These are phyloP conservation scores for Periglandula ipomoeae DNA, from an alignment of 2,329 filamentous ascomycete species.

Conservation along the genomic window DNA sequence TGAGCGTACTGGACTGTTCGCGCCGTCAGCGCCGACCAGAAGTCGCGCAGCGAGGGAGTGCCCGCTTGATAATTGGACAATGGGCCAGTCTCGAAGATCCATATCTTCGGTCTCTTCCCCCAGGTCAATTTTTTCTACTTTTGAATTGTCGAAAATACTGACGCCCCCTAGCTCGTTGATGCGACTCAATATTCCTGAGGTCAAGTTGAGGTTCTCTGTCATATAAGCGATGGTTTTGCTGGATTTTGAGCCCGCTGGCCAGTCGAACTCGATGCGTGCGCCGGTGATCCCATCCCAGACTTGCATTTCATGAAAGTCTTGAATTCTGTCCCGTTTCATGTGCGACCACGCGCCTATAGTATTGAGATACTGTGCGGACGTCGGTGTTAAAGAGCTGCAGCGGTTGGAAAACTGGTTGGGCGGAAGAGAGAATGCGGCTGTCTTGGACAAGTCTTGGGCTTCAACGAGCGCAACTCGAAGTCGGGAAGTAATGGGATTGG, in stretches of 20 bases:
- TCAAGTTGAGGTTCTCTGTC: conserved; percentile 89
- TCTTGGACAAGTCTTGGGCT: conserved; percentile 70
- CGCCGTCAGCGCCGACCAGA: conserved; percentile 86
- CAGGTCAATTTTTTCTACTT: conserved; percentile 69
- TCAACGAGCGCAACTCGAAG: conserved; percentile 86
- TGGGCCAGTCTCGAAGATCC: conserved; percentile 80
- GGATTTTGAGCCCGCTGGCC: conserved; percentile 39
- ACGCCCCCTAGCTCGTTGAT: conserved; percentile 61
- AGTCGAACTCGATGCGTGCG: conserved; percentile 83
- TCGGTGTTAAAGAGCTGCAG: conserved; percentile 87
- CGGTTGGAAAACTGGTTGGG: conserved; percentile 76
- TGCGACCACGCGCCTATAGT: conserved; percentile 79
- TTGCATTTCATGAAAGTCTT: conserved; percentile 92
- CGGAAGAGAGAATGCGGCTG: conserved; percentile 56
- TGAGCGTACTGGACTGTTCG: conserved; percentile 82
- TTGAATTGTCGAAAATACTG: conserved; percentile 65
- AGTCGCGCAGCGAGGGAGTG: conserved; percentile 68
- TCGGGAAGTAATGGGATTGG: conserved; percentile 63
- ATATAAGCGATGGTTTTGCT: conserved; percentile 79
- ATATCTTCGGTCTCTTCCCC: conserved; percentile 59
- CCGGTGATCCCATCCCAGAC: conserved; percentile 94
- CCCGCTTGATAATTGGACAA: conserved; percentile 63
- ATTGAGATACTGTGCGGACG: conserved; percentile 74
- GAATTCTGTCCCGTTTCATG: conserved; percentile 62
- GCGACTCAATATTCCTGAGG: conserved; percentile 63